Evolutionary conservation across 768 basidiomycete species (phyloP).

Genomic region (Hygrophoropsis aurantiaca): DNA sequence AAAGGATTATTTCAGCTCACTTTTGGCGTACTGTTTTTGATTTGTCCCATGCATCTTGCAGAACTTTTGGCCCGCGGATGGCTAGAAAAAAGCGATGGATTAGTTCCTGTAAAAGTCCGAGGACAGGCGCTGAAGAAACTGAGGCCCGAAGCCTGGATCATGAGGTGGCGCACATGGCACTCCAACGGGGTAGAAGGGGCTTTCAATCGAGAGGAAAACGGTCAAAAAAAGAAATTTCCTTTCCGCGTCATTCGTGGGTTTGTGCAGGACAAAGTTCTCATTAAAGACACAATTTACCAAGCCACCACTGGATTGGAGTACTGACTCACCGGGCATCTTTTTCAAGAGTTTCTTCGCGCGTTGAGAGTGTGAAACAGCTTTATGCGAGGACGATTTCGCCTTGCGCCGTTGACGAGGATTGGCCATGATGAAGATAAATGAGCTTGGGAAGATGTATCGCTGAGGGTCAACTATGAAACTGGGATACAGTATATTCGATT

Average conservation of each 20-base stretch:
- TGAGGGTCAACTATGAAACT: no score
- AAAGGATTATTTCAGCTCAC: conserved; percentile 45
- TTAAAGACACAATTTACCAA: not conserved
- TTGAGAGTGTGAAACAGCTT: conserved; percentile 68
- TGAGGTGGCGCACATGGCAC: no score
- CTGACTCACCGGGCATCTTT: conserved; percentile 69
- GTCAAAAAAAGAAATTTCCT: no score
- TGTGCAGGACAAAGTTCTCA: not conserved
- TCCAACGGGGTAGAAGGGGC: no score
- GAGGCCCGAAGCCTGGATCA: no score
- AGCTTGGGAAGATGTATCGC: no score
- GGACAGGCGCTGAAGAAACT: no score
- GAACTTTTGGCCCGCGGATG: conserved; percentile 75
- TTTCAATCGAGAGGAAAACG: no score
- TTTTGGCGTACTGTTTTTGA: conserved; percentile 89
- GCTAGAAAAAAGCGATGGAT: conserved; percentile 38
- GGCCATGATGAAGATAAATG: conserved; percentile 54
- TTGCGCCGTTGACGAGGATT: conserved; percentile 95
- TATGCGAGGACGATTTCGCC: conserved; percentile 73
- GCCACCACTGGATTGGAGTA: not conserved
- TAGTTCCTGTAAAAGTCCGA: no score
- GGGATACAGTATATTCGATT: not conserved
- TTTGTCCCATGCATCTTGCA: conserved; percentile 88
- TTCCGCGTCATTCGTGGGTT: not conserved
- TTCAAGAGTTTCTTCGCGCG: conserved; percentile 74